phyloP scores from a whole-genome alignment of 1,139 yeast species.

The Yarrowia galli region DNA sequence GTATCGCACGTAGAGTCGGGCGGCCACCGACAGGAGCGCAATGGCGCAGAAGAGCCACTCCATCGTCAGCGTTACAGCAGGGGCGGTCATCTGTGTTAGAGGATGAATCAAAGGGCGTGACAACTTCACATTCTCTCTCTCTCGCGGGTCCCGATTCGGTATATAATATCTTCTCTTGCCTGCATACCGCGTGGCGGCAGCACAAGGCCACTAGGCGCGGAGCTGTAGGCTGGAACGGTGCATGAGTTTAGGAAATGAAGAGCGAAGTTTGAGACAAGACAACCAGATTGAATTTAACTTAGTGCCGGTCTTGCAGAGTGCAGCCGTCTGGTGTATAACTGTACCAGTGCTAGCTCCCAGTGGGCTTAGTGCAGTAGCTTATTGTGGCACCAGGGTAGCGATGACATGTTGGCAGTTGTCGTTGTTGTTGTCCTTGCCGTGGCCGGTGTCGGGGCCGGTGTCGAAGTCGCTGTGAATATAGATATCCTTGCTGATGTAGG shows the following conservation, averaged over 20 bases:
- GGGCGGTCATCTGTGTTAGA: constrained; percentile 30
- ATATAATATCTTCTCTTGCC: background rate
- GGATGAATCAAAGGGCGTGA: background rate
- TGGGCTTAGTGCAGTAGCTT: too few relatives aligned
- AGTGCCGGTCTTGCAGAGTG: background rate
- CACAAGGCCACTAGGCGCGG: background rate
- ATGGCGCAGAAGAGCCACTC: constrained; percentile 47
- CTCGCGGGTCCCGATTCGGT: background rate
- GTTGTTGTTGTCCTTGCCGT: too few relatives aligned
- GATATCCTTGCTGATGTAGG: too few relatives aligned
- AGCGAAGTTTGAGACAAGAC: constrained; percentile 1
- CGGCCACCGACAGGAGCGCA: constrained; percentile 41
- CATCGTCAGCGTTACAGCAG: constrained; percentile 40
- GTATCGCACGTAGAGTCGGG: constrained; percentile 45
- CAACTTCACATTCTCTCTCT: too few relatives aligned
- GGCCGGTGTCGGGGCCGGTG: too few relatives aligned
- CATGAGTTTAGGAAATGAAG: constrained; percentile 6
- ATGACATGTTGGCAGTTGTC: too few relatives aligned
- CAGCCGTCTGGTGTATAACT: too few relatives aligned
- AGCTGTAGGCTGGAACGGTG: background rate
- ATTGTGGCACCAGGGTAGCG: too few relatives aligned
- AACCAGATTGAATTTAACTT: constrained; percentile 9
- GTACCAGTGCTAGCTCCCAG: too few relatives aligned
- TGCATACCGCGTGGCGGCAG: background rate
- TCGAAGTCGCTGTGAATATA: too few relatives aligned